Conservation (phyloP, 805 yeast species). For the Candida koratica region DNA sequence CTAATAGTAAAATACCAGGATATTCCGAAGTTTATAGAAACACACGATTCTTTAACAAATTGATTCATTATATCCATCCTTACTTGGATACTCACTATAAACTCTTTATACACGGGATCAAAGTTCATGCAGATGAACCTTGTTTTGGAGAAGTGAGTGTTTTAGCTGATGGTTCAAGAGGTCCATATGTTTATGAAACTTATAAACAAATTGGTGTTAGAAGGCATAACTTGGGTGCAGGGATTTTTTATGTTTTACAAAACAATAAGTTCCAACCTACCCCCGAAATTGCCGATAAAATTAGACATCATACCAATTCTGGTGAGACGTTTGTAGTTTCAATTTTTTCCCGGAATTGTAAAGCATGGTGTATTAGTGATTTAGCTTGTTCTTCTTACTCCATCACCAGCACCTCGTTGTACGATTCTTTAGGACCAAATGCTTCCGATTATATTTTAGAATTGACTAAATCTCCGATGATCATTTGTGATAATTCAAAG, state of each 20-base stretch:
- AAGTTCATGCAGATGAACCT: slow-evolving; percentile 31
- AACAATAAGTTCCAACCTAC: slow-evolving; percentile 31
- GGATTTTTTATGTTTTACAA: slow-evolving; percentile 28
- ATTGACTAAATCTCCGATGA: slow-evolving; percentile 56
- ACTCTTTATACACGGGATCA: slow-evolving; percentile 41
- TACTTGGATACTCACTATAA: slow-evolving; percentile 42
- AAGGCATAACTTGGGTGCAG: slow-evolving; percentile 34
- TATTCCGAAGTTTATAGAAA: slow-evolving; percentile 31
- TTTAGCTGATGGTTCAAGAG: slow-evolving; percentile 25
- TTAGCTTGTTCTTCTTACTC: slow-evolving; percentile 58
- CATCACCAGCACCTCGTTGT: slow-evolving; percentile 27
- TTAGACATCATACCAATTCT: slow-evolving; percentile 15
- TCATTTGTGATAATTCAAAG: slow-evolving; percentile 35
- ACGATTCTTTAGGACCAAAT: slow-evolving; percentile 44
- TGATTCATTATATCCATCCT: slow-evolving; percentile 41
- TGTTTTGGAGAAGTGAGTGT: slow-evolving; percentile 46
- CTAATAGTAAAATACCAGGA: slow-evolving; percentile 21
- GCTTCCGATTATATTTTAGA: slow-evolving; percentile 61
- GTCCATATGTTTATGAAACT: slow-evolving; percentile 27
- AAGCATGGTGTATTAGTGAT: slow-evolving; percentile 70
- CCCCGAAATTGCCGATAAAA: slow-evolving; percentile 20
- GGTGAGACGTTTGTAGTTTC: slow-evolving; percentile 48
- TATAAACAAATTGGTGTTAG: slow-evolving; percentile 24
- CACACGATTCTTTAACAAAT: slow-evolving; percentile 14
- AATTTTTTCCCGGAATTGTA: slow-evolving; percentile 53